Conservation (phyloP, 2,329 filamentous ascomycete genomes). For the Fusarium globosum region DNA sequence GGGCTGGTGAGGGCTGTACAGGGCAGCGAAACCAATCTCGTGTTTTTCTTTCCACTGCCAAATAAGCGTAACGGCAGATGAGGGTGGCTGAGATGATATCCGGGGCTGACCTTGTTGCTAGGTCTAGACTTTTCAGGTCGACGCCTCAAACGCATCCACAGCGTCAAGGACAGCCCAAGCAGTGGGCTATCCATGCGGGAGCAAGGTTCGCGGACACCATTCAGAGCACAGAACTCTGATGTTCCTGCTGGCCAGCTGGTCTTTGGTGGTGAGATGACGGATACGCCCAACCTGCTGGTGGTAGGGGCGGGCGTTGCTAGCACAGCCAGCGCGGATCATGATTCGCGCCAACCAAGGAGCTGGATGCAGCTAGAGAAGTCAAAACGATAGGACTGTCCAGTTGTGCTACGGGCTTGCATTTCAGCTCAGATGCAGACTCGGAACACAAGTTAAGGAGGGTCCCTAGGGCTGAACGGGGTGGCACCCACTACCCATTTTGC, state of each 20-base stretch:
- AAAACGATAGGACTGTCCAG: conserved; percentile 31
- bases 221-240: conserved; percentile 8
- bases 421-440: conserved; percentile 33
- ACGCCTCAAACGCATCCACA: conserved; percentile 34
- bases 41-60: conserved; percentile 22
- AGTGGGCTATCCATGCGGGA: not conserved
- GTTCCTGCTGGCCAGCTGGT: conserved; percentile 32
- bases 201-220: conserved; percentile 3
- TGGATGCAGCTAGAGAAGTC: conserved; percentile 37
- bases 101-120: conserved; percentile 39
- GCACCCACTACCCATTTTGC: conserved; percentile 9
- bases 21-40: not conserved
- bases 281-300: conserved; percentile 28
- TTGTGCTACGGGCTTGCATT: conserved; percentile 30
- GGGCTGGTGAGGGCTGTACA: not conserved
- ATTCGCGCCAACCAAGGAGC: conserved; percentile 39
- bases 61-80: conserved; percentile 41
- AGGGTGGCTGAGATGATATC: conserved; percentile 43
- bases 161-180: conserved; percentile 16
- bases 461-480: conserved; percentile 43
- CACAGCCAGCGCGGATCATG: conserved; percentile 14
- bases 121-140: conserved; percentile 37
- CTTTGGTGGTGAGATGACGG: conserved; percentile 40
- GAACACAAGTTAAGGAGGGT: conserved; percentile 7
- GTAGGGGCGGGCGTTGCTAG: conserved; percentile 37